phyloP scores from a whole-genome alignment of 192 early-diverging fungal species.

The Geranomyces variabilis region DNA sequence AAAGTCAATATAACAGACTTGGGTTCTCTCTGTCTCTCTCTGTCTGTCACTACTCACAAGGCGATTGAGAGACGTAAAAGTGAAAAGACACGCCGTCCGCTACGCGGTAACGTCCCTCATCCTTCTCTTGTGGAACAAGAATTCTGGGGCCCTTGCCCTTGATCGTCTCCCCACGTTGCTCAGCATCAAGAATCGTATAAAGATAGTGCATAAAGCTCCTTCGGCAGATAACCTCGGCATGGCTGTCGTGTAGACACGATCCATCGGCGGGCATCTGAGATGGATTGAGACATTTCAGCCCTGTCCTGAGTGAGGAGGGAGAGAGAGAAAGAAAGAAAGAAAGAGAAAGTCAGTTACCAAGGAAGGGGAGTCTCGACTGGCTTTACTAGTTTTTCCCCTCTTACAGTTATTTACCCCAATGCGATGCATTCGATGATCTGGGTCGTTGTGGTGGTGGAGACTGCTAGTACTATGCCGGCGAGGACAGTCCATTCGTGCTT shows the following conservation, averaged over 20 bases:
- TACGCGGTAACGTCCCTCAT: slow-evolving; percentile 8
- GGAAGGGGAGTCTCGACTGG: too few relatives aligned
- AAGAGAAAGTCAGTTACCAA: not conserved
- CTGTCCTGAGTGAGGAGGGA: slow-evolving; percentile 61
- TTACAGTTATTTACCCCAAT: slow-evolving; percentile 26
- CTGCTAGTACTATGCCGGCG: slow-evolving; percentile 67
- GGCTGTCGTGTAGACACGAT: slow-evolving; percentile 77
- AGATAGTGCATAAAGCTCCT: slow-evolving; percentile 73
- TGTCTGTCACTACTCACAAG: too few relatives aligned
- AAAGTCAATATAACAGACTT: too few relatives aligned
- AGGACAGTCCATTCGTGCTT: slow-evolving; percentile 85
- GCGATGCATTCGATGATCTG: slow-evolving; percentile 32
- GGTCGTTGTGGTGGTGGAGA: not conserved
- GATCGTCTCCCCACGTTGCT: too few relatives aligned
- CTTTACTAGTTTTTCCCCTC: too few relatives aligned
- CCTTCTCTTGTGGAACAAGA: too few relatives aligned
- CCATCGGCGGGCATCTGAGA: slow-evolving; percentile 63
- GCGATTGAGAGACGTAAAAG: slow-evolving; percentile 76
- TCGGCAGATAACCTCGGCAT: slow-evolving; percentile 87
- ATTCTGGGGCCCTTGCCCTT: too few relatives aligned
- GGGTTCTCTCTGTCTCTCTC: too few relatives aligned
- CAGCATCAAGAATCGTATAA: too few relatives aligned
- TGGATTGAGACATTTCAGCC: slow-evolving; percentile 79
- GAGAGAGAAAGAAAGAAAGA: not conserved
- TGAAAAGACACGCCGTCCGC: slow-evolving; percentile 51